These are phyloP conservation scores for Russula griseocarnosa DNA, from an alignment of 768 basidiomycete species.

Conservation along the genomic window DNA sequence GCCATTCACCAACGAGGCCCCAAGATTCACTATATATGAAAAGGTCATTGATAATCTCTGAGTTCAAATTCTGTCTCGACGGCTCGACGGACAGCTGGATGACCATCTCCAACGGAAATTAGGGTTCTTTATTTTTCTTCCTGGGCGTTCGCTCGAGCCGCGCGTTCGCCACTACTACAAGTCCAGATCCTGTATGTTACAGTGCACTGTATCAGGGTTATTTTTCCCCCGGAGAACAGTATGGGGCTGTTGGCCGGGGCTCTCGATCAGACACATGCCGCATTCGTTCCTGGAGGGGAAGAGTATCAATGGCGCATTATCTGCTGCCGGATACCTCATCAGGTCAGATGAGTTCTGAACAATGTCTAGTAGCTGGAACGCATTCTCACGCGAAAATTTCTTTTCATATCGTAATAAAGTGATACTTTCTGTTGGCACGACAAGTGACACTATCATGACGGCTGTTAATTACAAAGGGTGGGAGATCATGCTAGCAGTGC, in stretches of 20 bases:
- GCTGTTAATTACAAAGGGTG: neutral
- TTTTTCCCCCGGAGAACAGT: neutral
- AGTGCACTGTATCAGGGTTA: neutral
- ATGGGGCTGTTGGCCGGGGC: slow-evolving; percentile 8
- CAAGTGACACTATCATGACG: slow-evolving; percentile 3
- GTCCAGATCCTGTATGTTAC: neutral
- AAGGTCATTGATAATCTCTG: slow-evolving; percentile 3
- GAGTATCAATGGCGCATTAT: slow-evolving; percentile 9
- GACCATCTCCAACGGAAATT: neutral
- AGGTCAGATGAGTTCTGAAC: slow-evolving; percentile 6
- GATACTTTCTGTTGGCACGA: neutral
- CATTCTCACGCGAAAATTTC: slow-evolving; percentile 12
- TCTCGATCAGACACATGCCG: neutral
- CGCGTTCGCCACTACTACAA: neutral
- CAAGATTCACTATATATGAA: neutral
- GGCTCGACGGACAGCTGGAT: neutral
- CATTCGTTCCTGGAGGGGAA: neutral
- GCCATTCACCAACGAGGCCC: slow-evolving; percentile 14
- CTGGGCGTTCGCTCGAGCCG: no score
- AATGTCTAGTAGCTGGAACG: slow-evolving; percentile 7
- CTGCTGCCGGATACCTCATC: slow-evolving; percentile 12
- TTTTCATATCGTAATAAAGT: neutral
- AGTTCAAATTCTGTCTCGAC: neutral
- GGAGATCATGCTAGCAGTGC: slow-evolving; percentile 12
- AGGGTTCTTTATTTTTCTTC: neutral